Evolutionary conservation across 768 basidiomycete genomes (phyloP).

Genomic region (Fistulinella prunicolor): DNA sequence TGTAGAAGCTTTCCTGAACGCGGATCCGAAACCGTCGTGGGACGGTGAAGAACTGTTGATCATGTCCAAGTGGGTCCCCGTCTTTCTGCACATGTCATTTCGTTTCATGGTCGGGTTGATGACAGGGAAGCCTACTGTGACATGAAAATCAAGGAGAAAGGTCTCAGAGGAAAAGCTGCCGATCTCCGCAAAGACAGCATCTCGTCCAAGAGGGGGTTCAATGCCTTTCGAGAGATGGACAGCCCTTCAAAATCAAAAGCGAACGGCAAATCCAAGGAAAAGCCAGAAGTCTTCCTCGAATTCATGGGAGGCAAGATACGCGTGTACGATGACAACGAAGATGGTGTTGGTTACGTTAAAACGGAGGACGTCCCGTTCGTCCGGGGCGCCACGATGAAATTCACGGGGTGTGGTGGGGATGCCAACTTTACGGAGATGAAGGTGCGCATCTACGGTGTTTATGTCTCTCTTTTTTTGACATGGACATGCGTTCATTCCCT

Average conservation of each 20-base stretch:
- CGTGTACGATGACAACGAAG: slow-evolving; percentile 52
- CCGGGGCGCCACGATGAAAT: slow-evolving; percentile 46
- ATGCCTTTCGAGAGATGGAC: slow-evolving; percentile 73
- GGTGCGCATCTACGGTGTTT: slow-evolving; percentile 19
- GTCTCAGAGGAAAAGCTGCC: slow-evolving; percentile 72
- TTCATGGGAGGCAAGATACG: slow-evolving; percentile 70
- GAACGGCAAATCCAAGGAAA: slow-evolving; percentile 36
- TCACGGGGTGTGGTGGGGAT: slow-evolving; percentile 50
- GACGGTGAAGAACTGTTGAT: slow-evolving; percentile 70
- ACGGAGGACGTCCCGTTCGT: slow-evolving; percentile 42
- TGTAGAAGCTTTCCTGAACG: slow-evolving; percentile 72
- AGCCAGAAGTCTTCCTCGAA: slow-evolving; percentile 66
- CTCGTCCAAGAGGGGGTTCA: slow-evolving; percentile 57
- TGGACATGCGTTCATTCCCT: neutral
- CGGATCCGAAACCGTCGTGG: slow-evolving; percentile 80
- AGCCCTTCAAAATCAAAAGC: slow-evolving; percentile 34
- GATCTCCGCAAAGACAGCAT: slow-evolving; percentile 55
- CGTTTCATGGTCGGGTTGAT: neutral
- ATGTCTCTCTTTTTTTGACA: no score
- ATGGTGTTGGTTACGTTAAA: slow-evolving; percentile 44
- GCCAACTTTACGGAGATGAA: slow-evolving; percentile 66
- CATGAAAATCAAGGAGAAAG: slow-evolving; percentile 96
- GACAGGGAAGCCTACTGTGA: slow-evolving; percentile 80
- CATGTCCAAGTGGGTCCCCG: slow-evolving; percentile 76
- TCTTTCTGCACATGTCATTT: neutral